Evolutionary conservation across 192 early-diverging fungal species (phyloP).

Genomic region (Coemansia sp.): DNA sequence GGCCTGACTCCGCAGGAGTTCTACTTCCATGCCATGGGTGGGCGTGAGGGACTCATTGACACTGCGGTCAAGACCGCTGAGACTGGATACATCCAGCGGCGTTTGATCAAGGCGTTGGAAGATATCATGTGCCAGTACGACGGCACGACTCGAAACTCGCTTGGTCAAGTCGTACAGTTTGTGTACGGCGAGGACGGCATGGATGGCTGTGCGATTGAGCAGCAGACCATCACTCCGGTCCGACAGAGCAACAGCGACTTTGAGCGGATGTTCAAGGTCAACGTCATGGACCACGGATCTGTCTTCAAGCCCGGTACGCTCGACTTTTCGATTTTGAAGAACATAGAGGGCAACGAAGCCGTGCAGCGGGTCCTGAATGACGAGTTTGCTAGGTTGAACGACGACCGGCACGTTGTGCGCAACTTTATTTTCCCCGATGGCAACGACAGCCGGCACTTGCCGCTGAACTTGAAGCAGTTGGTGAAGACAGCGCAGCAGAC

Average conservation of each 20-base stretch:
- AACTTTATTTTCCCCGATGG: slow-evolving; percentile 77
- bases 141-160: slow-evolving; percentile 93
- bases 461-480: slow-evolving; percentile 85
- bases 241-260: slow-evolving; percentile 68
- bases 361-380: slow-evolving; percentile 74
- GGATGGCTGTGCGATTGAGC: slow-evolving; percentile 89
- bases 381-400: slow-evolving; percentile 74
- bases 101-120: slow-evolving; percentile 96
- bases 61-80: slow-evolving; percentile 99
- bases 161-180: slow-evolving; percentile 93
- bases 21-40: slow-evolving; percentile 99
- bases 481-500: slow-evolving; percentile 89
- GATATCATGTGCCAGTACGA: slow-evolving; percentile 98
- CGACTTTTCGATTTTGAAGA: slow-evolving; percentile 70
- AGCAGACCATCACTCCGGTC: slow-evolving; percentile 73
- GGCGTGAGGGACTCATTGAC: slow-evolving; percentile 99
- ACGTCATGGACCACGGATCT: slow-evolving; percentile 65
- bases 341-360: slow-evolving; percentile 71
- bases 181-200: slow-evolving; percentile 98
- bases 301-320: slow-evolving; percentile 70
- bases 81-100: slow-evolving; percentile 98
- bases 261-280: slow-evolving; percentile 77
- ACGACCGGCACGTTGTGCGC: slow-evolving; percentile 77
- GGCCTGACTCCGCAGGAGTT: slow-evolving; percentile 98
- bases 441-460: slow-evolving; percentile 79